Evolutionary conservation across 441 rosid species (phyloP), one percentile per base, ranked within the genome.

Genomic region (Pelargonium australe): DNA sequence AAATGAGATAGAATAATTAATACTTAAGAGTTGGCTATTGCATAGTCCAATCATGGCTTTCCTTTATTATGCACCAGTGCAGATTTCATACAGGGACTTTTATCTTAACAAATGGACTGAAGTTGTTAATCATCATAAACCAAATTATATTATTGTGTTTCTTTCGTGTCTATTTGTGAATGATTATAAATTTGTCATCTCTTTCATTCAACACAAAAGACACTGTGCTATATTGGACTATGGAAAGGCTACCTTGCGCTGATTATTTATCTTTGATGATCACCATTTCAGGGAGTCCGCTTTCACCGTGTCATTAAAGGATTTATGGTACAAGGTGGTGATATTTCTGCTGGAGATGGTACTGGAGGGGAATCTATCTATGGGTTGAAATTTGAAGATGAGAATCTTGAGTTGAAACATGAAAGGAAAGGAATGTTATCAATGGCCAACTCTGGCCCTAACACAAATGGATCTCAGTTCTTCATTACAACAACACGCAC

Each of bases 311-410:
- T 89, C 17, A 84, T 91, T 69, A 95, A 85, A 80, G 89, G 95
- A 65, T 92, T 88, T 79, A 88, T 95, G 97, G 84, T 87, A 49
- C 99, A 95, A 85, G 97, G 97, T 43, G 99, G 97, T 73, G 99
- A 92, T 60, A 86, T 90, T 68, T 86, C 98, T 55, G 90, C 98
- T 0, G 87, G 91, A 16, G 85, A 95, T 85, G 98, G 98, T 13
- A 87, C 91, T 5, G 97, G 99, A 17, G 99, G 97, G 68, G 99
- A 95, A 76, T 90, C 98, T 0, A 86, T 92, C 63, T 90, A 92
- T 19, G 97, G 99, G 0, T 80, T 79, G 82, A 95, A 95, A 57
- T 95, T 92, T 69, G 95, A 91, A 37, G 97, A 95, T 68, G 99
- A 95, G 81, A 95, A 90, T 68, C 90, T 92, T 51, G 92, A 88